Evolutionary conservation across 768 basidiomycete species (phyloP), one percentile per base, ranked within the genome.

Genomic region (Boletus fagicola): DNA sequence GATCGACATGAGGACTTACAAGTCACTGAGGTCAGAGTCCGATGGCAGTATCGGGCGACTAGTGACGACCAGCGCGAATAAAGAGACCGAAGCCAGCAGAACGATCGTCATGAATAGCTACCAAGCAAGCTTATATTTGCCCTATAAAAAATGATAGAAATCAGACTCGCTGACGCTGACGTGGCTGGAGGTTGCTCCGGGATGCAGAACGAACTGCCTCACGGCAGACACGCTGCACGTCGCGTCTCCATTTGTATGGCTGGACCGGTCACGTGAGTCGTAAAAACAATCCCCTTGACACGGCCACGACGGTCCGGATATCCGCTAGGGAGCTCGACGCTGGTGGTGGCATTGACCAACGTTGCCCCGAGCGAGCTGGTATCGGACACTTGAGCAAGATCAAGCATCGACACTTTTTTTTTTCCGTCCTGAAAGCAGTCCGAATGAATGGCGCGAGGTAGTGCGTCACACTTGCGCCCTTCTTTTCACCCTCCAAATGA

Each of bases 401-500:
- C 42, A 38, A 38, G 24, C 36, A 28, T 2, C 7, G n/a, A 22
- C 44, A 9, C 39, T 13, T 9, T 18, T 16, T 16, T 26, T 26
- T 26, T 8, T 30, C 20, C 8, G 20, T 18, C 13, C 31, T 39
- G 26, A 20, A 26, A 13, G 26, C 30, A 30, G 44, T 51, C 49
- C 47, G 57, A 43, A 56, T 60, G 66, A 54, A 70, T 69, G 68
- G 66, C 64, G 49, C 66, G 64, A 28, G 62, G 68, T 48, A 49
- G 42, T 57, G 54, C 60, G 20, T 56, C 56, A 33, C 70, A 68
- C 24, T 57, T 63, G 46, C 70, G 67, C 40, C 65, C 68, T 36
- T 74, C 80, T 1, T 86, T 78, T 66, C 69, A 79, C 60, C 90
- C 92, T 0, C 75, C 86, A 38, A 84, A 84, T 65, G 94, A 95